These are phyloP conservation scores for Colletotrichum limetticola DNA, from an alignment of 2,329 filamentous ascomycete genomes.

Conservation along the genomic window DNA sequence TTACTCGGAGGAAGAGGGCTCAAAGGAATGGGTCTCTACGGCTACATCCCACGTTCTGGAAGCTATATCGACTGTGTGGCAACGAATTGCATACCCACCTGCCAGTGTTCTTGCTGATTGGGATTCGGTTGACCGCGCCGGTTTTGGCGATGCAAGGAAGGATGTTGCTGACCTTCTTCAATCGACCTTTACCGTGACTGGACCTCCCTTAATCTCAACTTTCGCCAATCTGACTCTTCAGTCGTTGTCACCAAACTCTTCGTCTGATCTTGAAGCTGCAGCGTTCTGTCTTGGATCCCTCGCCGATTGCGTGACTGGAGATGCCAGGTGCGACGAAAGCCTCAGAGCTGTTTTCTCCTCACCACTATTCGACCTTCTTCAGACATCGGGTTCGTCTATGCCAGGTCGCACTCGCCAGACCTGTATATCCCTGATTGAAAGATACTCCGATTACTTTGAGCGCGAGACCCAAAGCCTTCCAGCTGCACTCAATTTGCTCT, in stretches of 20 bases:
- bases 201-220: constrained; percentile 63
- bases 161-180: constrained; percentile 84
- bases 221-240: constrained; percentile 67
- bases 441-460: constrained; percentile 82
- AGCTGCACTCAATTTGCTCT: constrained; percentile 78
- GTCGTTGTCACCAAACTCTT: constrained; percentile 59
- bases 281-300: constrained; percentile 74
- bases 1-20: constrained; percentile 59
- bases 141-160: constrained; percentile 78
- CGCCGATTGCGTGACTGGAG: constrained; percentile 72
- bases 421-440: constrained; percentile 75
- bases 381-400: constrained; percentile 61
- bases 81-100: constrained; percentile 76
- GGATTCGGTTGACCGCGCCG: constrained; percentile 75
- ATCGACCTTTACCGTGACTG: constrained; percentile 73
- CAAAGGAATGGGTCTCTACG: constrained; percentile 65
- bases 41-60: constrained; percentile 70
- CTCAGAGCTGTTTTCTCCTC: constrained; percentile 72
- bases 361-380: constrained; percentile 65
- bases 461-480: constrained; percentile 75
- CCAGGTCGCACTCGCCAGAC: constrained; percentile 74
- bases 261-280: constrained; percentile 70
- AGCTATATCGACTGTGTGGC: constrained; percentile 74
- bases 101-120: constrained; percentile 68
- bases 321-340: constrained; percentile 66